Evolutionary conservation across 129 eudicot genomes (phyloP), one percentile per base, ranked within the genome.

Genomic region (Flaveria bidentis): DNA sequence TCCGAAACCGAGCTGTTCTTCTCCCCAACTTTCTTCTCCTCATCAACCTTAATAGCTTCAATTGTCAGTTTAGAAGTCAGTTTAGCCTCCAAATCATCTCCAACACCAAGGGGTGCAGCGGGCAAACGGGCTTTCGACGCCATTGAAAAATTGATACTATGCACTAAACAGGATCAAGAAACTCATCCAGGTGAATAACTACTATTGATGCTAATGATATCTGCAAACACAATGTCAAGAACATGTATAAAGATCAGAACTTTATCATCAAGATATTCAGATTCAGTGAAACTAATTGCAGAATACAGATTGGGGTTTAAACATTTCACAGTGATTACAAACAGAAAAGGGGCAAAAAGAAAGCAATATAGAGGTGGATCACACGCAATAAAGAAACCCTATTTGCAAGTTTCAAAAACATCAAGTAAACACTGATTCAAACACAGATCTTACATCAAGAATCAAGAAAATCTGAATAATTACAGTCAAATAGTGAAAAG

Each of bases 1-100:
- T 80, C 84, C 9, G 92, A 85, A 74, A 81, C 93, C 5, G 90
- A 86, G 69, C 90, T 84, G 30, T 66, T 74, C 67, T 88, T 86
- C 55, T 80, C 82, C 5, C 78, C 64, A 45, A 44, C 56, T 74
- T 83, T 84, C 89, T 85, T 84, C 64, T 83, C 89, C 58, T 82
- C 84, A 81, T 84, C 69, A 46, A 79, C 60, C 14, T 23, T 72
- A 50, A 25, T 22, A 39, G 73, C 25, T 51, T 82, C 78, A 47
- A 74, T 76, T 9, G 50, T 76, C 56, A 78, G 74, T 63, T 71
- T 73, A 22, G 82, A 72, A 77, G 80, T 52, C 5, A 56, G 39
- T 76, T 84, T 78, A 53, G 71, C 76, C 55, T 82, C 83, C 36
- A 69, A 75, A 67, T 63, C 74, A 61, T 82, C 81, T 61, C 10